Base-by-base conservation (phyloP, 78 protist genomes). In the Dictyostelium intermedium region DNA sequence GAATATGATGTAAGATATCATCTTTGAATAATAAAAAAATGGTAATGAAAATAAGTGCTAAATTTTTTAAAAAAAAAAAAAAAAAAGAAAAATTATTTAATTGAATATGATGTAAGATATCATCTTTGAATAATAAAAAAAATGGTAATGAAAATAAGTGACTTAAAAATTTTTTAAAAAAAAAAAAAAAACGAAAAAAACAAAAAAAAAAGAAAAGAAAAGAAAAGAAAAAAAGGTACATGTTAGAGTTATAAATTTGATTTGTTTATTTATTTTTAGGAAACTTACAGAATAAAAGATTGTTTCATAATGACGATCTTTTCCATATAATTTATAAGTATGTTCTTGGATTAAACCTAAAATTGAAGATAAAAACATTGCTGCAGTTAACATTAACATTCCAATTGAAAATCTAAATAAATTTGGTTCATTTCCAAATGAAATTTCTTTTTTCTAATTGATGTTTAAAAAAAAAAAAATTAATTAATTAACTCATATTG, bases 321-420 rank as follows among this genome's bases (percentile, higher is more conserved):
- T 89, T 20, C 94, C 96, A 82, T 74, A 73, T 5, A 37, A 2
- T 27, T 27, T 60, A 82, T 92, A 92, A 23, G 91, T 43, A 45
- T 39, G 9, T 43, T 92, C 96, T 87, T 92, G 96, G n/a, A 84
- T 63, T 37, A 84, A 47, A 27, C 96, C 96, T 27, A 92, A 83
- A 25, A 84, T 76, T 1, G 96, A 81, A 39, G 91, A 81, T 39
- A 92, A 14, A 53, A 92, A 81, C 92, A 92, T 79, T 39, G 96
- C 96, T n/a, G 80, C 18, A 0, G 81, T 76, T n/a, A 92, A n/a
- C 96, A 92, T 84, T 25, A 56, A 20, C 14, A 92, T 85, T 37
- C 96, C 96, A 56, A 92, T 70, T 27, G 86, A 6, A 73, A 81
- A 84, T 14, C 23, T 61, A 27, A 72, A 47, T 14, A 61, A 20